These are phyloP conservation scores for Pezicula rhizophila DNA, from an alignment of 2,329 filamentous ascomycete species.

Conservation along the genomic window DNA sequence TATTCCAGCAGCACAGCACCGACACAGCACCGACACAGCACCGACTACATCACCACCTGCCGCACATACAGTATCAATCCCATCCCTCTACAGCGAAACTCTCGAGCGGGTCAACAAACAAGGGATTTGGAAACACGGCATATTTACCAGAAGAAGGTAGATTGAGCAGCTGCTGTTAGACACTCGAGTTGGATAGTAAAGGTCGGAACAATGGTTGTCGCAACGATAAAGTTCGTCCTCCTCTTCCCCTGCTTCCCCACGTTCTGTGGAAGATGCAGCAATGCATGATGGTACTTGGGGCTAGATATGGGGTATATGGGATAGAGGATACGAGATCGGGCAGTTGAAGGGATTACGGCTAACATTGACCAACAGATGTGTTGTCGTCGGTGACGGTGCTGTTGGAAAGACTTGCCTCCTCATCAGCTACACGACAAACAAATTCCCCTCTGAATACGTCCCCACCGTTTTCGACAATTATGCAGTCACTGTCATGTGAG, in stretches of 20 bases:
- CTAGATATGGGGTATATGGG: conserved; percentile 2
- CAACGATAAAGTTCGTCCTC: conserved; percentile 54
- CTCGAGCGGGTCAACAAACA: background rate
- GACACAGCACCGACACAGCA: background rate
- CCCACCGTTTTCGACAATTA: conserved; percentile 99
- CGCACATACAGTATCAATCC: background rate
- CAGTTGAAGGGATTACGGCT: conserved; percentile 5
- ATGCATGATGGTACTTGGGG: background rate
- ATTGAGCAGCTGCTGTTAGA: background rate
- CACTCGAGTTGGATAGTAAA: conserved; percentile 2
- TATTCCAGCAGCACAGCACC: background rate
- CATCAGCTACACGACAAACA: conserved; percentile 99
- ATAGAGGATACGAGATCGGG: background rate
- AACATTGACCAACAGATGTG: conserved; percentile 60
- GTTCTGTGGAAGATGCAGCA: conserved; percentile 1
- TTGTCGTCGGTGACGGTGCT: conserved; percentile 98
- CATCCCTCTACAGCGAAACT: background rate
- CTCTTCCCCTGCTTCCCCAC: conserved; percentile 6
- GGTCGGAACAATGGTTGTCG: conserved; percentile 40
- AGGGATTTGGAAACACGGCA: background rate
- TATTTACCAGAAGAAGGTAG: background rate
- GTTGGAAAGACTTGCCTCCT: conserved; percentile 98
- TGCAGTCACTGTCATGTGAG: conserved; percentile 98
- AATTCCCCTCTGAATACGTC: conserved; percentile 99
- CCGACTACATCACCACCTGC: background rate